Conservation (phyloP, 73 alveolate genomes). For the Symbiodinium pilosum region DNA sequence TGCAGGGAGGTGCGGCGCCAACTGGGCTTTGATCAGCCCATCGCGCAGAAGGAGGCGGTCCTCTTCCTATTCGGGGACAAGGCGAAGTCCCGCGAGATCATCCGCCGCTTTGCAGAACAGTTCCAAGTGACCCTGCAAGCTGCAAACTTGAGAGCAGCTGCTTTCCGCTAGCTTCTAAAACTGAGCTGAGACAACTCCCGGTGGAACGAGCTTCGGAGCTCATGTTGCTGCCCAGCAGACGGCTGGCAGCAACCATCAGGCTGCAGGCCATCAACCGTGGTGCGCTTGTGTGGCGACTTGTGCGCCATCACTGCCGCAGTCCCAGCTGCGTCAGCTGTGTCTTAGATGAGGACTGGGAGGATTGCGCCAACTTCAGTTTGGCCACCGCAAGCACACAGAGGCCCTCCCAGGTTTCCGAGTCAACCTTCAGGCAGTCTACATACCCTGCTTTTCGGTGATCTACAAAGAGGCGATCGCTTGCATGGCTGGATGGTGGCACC, state of each 20-base stretch:
- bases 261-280: neutral
- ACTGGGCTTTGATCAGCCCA: too few species aligned
- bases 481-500: neutral
- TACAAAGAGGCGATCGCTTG: neutral
- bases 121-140: neutral
- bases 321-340: neutral
- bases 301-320: neutral
- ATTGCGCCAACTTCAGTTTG: neutral
- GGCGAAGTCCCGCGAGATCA: constrained; percentile 4
- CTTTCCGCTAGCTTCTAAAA: neutral
- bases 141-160: neutral
- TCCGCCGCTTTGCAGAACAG: neutral
- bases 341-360: neutral
- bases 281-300: neutral
- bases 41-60: too few species aligned
- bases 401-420: neutral
- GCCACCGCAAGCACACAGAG: neutral
- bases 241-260: neutral
- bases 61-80: too few species aligned
- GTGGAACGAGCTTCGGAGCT: neutral
- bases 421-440: neutral
- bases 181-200: neutral
- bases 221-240: neutral
- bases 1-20: too few species aligned
- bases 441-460: neutral